These are phyloP conservation scores for Ustilago cynodontis DNA, from an alignment of 1,284 basidiomycete species.

Conservation along the genomic window DNA sequence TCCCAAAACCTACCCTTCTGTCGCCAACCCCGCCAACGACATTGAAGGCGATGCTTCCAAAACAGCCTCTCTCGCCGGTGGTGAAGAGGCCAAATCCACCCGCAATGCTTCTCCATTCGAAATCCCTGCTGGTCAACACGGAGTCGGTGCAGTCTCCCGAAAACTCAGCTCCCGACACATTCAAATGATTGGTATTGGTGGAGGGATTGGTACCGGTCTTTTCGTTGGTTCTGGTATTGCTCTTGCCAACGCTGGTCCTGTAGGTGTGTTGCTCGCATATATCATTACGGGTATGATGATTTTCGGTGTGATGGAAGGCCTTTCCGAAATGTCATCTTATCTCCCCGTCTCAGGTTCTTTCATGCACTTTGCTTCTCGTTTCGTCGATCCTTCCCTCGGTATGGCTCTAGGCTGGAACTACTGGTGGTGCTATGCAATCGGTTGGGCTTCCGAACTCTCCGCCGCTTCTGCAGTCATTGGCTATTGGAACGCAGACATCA, in stretches of 20 bases:
- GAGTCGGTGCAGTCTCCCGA: conserved; percentile 46
- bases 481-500: conserved; percentile 65
- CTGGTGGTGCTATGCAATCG: conserved; percentile 65
- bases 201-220: conserved; percentile 65
- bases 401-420: conserved; percentile 74
- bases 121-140: conserved; percentile 34
- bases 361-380: conserved; percentile 59
- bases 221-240: conserved; percentile 61
- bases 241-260: conserved; percentile 59
- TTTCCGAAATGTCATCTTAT: conserved; percentile 62
- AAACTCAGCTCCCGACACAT: conserved; percentile 50
- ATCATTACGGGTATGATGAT: conserved; percentile 60
- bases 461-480: conserved; percentile 71
- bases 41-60: conserved; percentile 32
- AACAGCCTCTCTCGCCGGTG: conserved; percentile 21
- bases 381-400: conserved; percentile 78
- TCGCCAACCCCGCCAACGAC: background rate
- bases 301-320: conserved; percentile 58
- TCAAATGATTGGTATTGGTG: conserved; percentile 62
- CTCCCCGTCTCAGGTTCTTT: conserved; percentile 65
- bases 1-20: conserved; percentile 32
- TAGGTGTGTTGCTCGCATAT: conserved; percentile 60
- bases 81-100: conserved; percentile 22
- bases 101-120: conserved; percentile 35
- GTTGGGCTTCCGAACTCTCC: conserved; percentile 63